phyloP scores from a whole-genome alignment of 2,329 filamentous ascomycete species.

The Fusarium sterilihyphosum region DNA sequence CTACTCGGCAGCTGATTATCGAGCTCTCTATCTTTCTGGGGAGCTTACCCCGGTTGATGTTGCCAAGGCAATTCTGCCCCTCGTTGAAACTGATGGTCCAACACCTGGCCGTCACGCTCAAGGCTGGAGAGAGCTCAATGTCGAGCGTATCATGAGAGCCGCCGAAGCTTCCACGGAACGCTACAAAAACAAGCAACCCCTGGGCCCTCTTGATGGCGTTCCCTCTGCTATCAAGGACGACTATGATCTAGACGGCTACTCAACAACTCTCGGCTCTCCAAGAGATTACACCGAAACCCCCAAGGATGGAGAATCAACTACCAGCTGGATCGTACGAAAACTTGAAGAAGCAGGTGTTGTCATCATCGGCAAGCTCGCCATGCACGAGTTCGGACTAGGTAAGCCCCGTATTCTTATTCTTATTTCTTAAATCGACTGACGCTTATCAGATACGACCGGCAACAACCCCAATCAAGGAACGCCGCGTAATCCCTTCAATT shows the following conservation, averaged over 20 bases:
- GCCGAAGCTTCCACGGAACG: slow-evolving; percentile 57
- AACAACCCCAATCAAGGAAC: slow-evolving; percentile 80
- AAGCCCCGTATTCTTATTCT: slow-evolving; percentile 34
- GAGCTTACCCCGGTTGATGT: slow-evolving; percentile 58
- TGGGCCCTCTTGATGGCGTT: slow-evolving; percentile 76
- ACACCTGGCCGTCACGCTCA: slow-evolving; percentile 53
- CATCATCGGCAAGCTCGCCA: slow-evolving; percentile 76
- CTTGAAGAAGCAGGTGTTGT: slow-evolving; percentile 77
- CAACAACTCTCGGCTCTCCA: slow-evolving; percentile 69
- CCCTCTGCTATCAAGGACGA: slow-evolving; percentile 82
- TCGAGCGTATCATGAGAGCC: slow-evolving; percentile 53
- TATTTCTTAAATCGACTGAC: slow-evolving; percentile 8
- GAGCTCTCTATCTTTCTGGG: slow-evolving; percentile 55
- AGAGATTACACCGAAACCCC: slow-evolving; percentile 66
- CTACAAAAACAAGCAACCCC: slow-evolving; percentile 63
- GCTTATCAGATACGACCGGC: slow-evolving; percentile 71
- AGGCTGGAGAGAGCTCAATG: slow-evolving; percentile 57
- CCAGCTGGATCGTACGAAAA: slow-evolving; percentile 76
- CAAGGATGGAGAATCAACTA: slow-evolving; percentile 51
- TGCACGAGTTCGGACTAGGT: slow-evolving; percentile 82
- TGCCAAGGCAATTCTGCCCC: slow-evolving; percentile 55
- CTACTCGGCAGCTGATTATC: slow-evolving; percentile 57
- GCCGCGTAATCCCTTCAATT: slow-evolving; percentile 79
- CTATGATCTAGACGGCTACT: slow-evolving; percentile 78
- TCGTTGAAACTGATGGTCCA: slow-evolving; percentile 54